phyloP scores from a whole-genome alignment of 176 grass and related monocot genomes.

The Chloris gayana region DNA sequence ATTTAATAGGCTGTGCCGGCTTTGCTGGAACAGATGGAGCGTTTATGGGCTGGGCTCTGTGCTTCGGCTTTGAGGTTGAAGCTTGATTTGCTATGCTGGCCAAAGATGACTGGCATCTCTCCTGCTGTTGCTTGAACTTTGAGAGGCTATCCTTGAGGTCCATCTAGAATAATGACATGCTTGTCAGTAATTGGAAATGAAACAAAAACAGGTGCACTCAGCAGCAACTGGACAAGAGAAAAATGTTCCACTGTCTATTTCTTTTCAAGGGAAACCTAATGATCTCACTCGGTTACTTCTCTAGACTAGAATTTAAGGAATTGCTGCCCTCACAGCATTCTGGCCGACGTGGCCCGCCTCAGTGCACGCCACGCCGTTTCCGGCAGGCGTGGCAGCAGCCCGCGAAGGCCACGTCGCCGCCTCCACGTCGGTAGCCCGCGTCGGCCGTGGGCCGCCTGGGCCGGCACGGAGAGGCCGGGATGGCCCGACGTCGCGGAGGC shows the following conservation, averaged over 20 bases:
- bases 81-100: conserved; percentile 54
- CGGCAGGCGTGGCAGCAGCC: no score
- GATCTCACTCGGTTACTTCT: neutral
- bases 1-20: conserved; percentile 55
- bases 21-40: conserved; percentile 53
- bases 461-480: no score
- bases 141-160: conserved; percentile 83
- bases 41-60: conserved; percentile 49
- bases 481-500: no score
- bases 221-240: neutral
- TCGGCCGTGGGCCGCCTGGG: no score
- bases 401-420: no score
- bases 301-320: neutral
- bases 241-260: neutral
- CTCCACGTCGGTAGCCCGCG: no score
- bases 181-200: neutral
- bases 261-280: neutral
- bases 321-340: no score
- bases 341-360: no score
- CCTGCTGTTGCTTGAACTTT: conserved; percentile 86
- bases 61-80: conserved; percentile 54
- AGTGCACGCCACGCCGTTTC: no score
- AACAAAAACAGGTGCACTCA: neutral
- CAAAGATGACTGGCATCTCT: conserved; percentile 81
- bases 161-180: conserved; percentile 50